phyloP scores from a whole-genome alignment of 1,284 basidiomycete genomes.

The Apiotrichum akiyoshidainum region DNA sequence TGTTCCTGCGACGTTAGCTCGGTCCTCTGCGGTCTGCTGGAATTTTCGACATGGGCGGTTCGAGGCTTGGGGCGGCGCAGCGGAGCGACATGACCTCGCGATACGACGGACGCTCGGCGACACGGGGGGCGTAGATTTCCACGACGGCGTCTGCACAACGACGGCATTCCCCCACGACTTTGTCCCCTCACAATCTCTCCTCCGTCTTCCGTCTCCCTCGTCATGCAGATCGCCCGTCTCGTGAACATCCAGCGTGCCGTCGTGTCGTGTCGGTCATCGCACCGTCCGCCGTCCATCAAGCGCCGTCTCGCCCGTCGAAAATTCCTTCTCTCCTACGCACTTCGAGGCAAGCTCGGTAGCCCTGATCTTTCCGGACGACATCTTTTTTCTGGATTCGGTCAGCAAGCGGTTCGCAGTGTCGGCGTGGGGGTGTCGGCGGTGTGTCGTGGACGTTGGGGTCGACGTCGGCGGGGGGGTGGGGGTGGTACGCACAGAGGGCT shows the following conservation, averaged over 20 bases:
- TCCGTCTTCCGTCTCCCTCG: too few species aligned
- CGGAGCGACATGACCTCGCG: too few species aligned
- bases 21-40: background rate
- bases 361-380: constrained; percentile 65
- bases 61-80: background rate
- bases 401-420: background rate
- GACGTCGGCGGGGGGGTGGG: background rate
- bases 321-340: constrained; percentile 30
- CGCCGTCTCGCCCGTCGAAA: background rate
- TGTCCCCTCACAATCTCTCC: background rate
- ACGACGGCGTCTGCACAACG: too few species aligned
- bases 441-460: background rate
- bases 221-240: too few species aligned
- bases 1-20: constrained; percentile 57
- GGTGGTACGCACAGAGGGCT: constrained; percentile 7
- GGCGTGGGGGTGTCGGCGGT: background rate
- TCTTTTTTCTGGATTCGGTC: constrained; percentile 33
- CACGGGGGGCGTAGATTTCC: too few species aligned
- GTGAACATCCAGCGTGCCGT: too few species aligned
- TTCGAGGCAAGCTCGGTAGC: constrained; percentile 98
- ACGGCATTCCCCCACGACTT: background rate
- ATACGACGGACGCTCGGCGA: too few species aligned
- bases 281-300: too few species aligned
- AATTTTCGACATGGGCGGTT: background rate
- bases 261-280: too few species aligned